Evolutionary conservation across 768 basidiomycete species (phyloP).

Genomic region (Lactifluus piperatus): DNA sequence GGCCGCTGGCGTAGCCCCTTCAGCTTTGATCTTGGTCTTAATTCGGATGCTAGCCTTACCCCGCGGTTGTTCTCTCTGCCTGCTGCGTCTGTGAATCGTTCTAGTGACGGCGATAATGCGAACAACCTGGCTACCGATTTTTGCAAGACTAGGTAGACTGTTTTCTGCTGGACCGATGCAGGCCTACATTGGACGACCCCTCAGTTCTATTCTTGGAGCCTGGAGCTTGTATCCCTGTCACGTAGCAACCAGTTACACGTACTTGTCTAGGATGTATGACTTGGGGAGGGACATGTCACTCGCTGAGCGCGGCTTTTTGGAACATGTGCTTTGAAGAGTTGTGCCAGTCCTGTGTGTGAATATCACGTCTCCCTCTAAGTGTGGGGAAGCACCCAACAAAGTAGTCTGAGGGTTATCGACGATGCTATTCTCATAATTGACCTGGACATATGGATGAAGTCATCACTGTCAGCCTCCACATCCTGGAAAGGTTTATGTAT

Average conservation of each 20-base stretch:
- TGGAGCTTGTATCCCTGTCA: not conserved
- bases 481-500: not conserved
- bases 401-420: not conserved
- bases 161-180: not conserved
- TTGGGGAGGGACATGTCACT: not conserved
- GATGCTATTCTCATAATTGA: not conserved
- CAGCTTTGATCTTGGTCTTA: constrained; percentile 13
- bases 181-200: not conserved
- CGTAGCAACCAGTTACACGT: not conserved
- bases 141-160: constrained; percentile 5
- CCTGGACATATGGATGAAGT: not conserved
- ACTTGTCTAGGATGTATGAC: not conserved
- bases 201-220: not conserved
- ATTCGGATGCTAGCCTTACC: constrained; percentile 8
- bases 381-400: not conserved
- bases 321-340: not conserved
- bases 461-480: constrained; percentile 14
- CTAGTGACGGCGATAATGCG: not conserved
- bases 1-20: constrained; percentile 26
- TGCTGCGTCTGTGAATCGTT: constrained; percentile 4
- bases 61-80: constrained; percentile 17
- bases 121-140: not conserved
- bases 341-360: not conserved
- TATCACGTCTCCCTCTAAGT: not conserved
- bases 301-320: not conserved